Base-by-base conservation (phyloP, 805 yeast species). In the Metschnikowia reukaufii region DNA sequence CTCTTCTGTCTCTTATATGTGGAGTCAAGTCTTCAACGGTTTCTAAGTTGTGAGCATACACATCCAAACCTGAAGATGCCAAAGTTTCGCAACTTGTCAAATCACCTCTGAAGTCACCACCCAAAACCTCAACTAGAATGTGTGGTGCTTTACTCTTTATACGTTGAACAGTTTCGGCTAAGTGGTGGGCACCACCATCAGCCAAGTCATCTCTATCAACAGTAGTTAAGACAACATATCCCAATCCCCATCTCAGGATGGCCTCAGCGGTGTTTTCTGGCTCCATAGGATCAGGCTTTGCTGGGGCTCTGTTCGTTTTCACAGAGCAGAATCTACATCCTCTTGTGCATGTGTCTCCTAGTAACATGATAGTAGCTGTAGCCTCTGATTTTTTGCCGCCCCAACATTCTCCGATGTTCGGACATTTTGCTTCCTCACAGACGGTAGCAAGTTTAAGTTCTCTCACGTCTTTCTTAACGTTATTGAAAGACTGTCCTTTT, bases 361-460 rank as follows among this genome's bases (percentile, higher is more conserved):
- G 77, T 48, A 94, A 74, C 99, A 94, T 94, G 57, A 94, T 94
- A 1, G 99, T 94, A 5, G 96, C 96, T 6, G 97, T 89, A 3
- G 99, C 97, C 53, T 89, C 92, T 6, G 92, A 81, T 65, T 91
- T 85, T 59, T 84, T 81, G 25, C 99, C 99, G 46, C 99, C 98
- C 99, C 99, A 94, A 68, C 99, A 94, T 66, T 94, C 99, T 43
- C 98, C 97, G 52, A 94, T 94, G 65, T 94, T 94, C n/a, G 99
- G 99, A 69, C 99, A 94, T 62, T 94, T 85, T 4, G 99, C 99
- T 62, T 94, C 99, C 67, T 94, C 98, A 69, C 99, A 94, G 25
- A 94, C 99, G 0, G 99, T 94, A 31, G 96, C 86, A 42, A 94
- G 73, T 54, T 89, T 88, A 50, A 94, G 73, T 48, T 96, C 97